Conservation (phyloP, 176 grass and related monocot species). For the Olyra latifolia region DNA sequence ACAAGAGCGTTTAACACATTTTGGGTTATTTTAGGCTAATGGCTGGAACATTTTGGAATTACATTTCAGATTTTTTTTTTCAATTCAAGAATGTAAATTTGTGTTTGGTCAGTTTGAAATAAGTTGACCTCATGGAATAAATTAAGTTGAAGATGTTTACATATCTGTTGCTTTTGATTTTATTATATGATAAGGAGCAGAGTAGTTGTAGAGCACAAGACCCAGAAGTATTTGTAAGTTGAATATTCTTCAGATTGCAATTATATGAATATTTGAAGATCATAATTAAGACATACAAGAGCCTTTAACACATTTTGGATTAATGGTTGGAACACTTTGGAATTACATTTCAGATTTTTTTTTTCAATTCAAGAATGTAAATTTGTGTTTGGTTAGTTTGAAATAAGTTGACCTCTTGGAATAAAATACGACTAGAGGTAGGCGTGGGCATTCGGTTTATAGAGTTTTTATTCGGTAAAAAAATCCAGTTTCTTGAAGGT, state of each 20-base stretch:
- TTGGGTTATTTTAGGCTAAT: background rate
- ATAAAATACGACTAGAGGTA: background rate
- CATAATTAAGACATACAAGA: background rate
- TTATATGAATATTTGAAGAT: background rate
- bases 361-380: background rate
- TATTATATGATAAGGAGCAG: background rate
- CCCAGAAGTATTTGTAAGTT: background rate
- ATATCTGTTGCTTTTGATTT: background rate
- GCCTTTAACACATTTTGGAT: background rate
- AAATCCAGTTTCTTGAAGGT: no score
- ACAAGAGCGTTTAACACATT: background rate
- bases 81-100: background rate
- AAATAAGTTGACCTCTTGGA: slow-evolving; percentile 1
- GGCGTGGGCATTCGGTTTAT: no score
- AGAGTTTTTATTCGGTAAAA: no score
- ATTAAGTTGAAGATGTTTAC: background rate
- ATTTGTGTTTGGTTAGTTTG: background rate
- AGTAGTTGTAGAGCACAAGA: background rate
- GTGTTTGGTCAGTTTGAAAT: background rate
- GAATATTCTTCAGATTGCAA: background rate
- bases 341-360: background rate
- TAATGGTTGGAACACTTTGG: background rate
- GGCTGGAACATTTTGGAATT: background rate
- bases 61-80: background rate
- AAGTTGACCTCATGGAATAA: slow-evolving; percentile 1